Conservation (phyloP, 2,329 filamentous ascomycete genomes). For the Podosphaera aphanis region DNA sequence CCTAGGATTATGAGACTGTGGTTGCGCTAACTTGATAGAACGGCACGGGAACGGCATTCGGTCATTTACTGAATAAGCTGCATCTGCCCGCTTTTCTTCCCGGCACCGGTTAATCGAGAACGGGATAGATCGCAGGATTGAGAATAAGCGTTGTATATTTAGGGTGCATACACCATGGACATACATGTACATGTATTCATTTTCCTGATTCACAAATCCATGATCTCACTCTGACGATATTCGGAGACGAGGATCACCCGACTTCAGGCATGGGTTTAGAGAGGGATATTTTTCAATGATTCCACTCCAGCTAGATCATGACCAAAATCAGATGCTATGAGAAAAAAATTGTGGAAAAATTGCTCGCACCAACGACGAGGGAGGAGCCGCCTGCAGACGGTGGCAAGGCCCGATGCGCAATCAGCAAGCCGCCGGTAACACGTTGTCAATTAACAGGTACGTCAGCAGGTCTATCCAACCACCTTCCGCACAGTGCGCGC, state of each 20-base stretch:
- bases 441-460: not conserved
- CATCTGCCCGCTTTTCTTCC: not conserved
- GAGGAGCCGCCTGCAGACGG: not conserved
- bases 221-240: too few relatives aligned
- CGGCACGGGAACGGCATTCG: not conserved
- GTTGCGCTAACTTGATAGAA: not conserved
- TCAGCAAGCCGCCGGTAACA: not conserved
- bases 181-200: too few relatives aligned
- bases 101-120: not conserved
- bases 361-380: not conserved
- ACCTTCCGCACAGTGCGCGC: not conserved
- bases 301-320: not conserved
- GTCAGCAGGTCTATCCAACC: not conserved
- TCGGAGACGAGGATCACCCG: too few relatives aligned
- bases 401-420: not conserved
- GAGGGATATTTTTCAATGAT: not conserved
- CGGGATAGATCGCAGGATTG: not conserved
- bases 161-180: too few relatives aligned
- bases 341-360: not conserved
- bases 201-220: too few relatives aligned
- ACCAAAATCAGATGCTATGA: not conserved
- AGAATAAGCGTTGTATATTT: too few relatives aligned
- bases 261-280: too few relatives aligned
- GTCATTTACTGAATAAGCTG: not conserved
- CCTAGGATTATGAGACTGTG: not conserved